These are phyloP conservation scores for Penicillium diatomitis DNA, from an alignment of 495 filamentous ascomycete species.

Conservation along the genomic window DNA sequence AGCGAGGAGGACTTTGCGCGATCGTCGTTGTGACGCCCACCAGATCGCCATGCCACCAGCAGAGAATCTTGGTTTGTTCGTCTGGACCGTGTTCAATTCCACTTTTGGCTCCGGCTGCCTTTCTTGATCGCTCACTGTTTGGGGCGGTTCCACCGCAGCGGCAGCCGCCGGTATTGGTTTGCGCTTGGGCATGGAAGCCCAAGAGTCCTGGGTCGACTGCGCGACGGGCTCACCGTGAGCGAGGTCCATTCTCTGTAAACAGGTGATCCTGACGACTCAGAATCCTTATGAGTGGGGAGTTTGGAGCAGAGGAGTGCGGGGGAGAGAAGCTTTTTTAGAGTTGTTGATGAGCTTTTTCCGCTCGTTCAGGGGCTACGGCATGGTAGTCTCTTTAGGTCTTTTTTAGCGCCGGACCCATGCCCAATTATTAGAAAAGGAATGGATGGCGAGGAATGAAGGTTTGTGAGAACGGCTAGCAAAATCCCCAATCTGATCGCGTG, in stretches of 20 bases:
- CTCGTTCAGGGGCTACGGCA: not conserved
- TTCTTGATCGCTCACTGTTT: not conserved
- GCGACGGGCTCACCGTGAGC: not conserved
- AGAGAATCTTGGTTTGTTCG: not conserved
- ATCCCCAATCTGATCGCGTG: no score
- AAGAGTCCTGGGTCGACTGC: not conserved
- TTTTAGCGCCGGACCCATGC: not conserved
- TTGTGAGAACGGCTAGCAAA: no score
- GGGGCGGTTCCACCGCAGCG: not conserved
- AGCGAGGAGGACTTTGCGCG: conserved; percentile 19
- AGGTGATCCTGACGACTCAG: no score
- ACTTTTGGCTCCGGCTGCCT: not conserved
- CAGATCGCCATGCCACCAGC: not conserved
- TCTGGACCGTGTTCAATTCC: not conserved
- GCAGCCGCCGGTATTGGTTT: conserved; percentile 13
- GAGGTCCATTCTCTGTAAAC: not conserved
- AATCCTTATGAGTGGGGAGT: not conserved
- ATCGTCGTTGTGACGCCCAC: conserved; percentile 5
- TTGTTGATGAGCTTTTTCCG: not conserved
- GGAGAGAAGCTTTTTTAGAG: conserved; percentile 1
- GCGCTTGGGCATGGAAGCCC: conserved; percentile 13
- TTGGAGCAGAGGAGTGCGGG: not conserved
- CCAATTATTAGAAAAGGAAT: not conserved
- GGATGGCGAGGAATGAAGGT: no score
- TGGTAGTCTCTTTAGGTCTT: not conserved